Base-by-base conservation (phyloP, 306 rosid species). In the Sophora flavescens region DNA sequence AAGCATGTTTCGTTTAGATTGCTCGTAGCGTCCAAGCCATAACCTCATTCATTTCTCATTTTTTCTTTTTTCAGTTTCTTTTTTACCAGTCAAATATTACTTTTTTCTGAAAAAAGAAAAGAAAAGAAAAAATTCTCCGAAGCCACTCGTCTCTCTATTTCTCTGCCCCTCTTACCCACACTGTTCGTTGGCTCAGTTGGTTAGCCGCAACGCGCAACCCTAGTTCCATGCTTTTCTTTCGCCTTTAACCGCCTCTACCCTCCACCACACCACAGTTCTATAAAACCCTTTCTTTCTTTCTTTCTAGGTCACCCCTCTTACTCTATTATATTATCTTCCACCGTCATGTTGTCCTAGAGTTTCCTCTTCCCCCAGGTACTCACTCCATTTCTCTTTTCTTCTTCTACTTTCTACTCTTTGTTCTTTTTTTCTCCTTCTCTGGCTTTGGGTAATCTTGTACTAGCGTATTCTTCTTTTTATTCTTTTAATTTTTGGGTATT, bases 31-130 rank as follows among this genome's bases (percentile, higher is more conserved):
- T 12, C 63, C 51, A 63, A 50, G 65, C 42, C 18, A 26, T 68
- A 68, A 68, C 76, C 4, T 45, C 8, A 28, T 32, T 16, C 68
- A 30, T 32, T 64, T 33, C 30, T 44, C 7, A 13, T 58, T 10
- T 13, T 48, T 41, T n/a, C n/a, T n/a, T n/a, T n/a, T n/a, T n/a
- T n/a, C n/a, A n/a, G n/a, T n/a, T 48, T 56, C 41, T 36, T 58
- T 80, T 81, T 62, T 75, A 68, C 68, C 68, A 52, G 73, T 52
- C 81, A 75, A 81, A 81, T 69, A 75, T 42, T 75, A 52, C 62
- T 61, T 69, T 72, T 45, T 50, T 41, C 12, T 3, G 33, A 72
- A 64, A 63, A 44, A 39, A 3, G 10, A 6, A 6, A n/a, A n/a
- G n/a, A n/a, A n/a, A n/a, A n/a, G n/a, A n/a, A n/a, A n/a, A 39